Percentiles rank a stretch among this genome's conserved stretches.
phyloP scores from a whole-genome alignment of 805 yeast species.

The Zygotorulaspora danielsina region DNA sequence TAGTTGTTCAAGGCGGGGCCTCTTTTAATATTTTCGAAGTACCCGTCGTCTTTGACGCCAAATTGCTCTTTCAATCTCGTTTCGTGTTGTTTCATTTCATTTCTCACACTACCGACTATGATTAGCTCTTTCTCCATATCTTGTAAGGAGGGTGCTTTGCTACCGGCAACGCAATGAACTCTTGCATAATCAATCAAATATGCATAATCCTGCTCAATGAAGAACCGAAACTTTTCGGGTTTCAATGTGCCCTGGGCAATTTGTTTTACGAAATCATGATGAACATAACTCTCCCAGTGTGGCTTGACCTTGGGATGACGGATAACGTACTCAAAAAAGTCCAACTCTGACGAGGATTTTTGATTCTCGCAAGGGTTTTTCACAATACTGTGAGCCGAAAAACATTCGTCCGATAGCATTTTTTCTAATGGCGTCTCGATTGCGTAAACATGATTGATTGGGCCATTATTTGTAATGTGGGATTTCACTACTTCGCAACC shows the following conservation, averaged over 20 bases:
- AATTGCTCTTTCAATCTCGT: slow-evolving; percentile 42
- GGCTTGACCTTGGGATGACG: slow-evolving; percentile 52
- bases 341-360: slow-evolving; percentile 10
- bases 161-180: slow-evolving; percentile 59
- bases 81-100: slow-evolving; percentile 55
- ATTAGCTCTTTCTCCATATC: slow-evolving; percentile 48
- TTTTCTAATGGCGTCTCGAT: slow-evolving; percentile 35
- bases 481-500: slow-evolving; percentile 34
- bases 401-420: slow-evolving; percentile 36
- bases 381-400: slow-evolving; percentile 25
- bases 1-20: slow-evolving; percentile 58
- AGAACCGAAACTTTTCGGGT: slow-evolving; percentile 48
- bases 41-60: slow-evolving; percentile 39
- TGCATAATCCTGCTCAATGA: slow-evolving; percentile 55
- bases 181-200: slow-evolving; percentile 66
- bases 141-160: slow-evolving; percentile 53
- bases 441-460: slow-evolving; percentile 61
- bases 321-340: slow-evolving; percentile 47
- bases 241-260: slow-evolving; percentile 52
- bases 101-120: slow-evolving; percentile 48
- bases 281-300: slow-evolving; percentile 54
- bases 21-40: slow-evolving; percentile 45
- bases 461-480: slow-evolving; percentile 58
- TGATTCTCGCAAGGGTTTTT: slow-evolving; percentile 5
- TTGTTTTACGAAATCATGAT: slow-evolving; percentile 57